Conservation (phyloP, 2,329 filamentous ascomycete genomes). For the Pestalotiopsis sp. region DNA sequence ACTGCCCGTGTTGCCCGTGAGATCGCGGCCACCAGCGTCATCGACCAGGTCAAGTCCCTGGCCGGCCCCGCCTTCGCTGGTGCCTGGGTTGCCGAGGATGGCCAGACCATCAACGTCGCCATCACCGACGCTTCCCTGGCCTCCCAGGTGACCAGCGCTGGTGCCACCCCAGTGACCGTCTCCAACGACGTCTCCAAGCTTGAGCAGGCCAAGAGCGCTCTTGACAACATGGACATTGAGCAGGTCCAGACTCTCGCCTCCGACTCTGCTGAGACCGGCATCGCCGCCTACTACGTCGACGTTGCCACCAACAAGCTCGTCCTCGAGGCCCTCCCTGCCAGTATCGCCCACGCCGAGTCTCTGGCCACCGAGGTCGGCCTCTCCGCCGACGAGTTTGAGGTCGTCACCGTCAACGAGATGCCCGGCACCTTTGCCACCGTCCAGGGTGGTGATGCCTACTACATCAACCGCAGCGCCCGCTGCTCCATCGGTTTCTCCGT, state of each 20-base stretch:
- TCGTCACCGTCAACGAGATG: slow-evolving; percentile 34
- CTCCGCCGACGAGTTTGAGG: slow-evolving; percentile 37
- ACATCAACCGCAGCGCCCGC: slow-evolving; percentile 33
- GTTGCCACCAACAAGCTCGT: slow-evolving; percentile 43
- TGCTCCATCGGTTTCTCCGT: slow-evolving; percentile 45
- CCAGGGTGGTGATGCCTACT: slow-evolving; percentile 40
- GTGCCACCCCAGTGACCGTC: slow-evolving; percentile 36
- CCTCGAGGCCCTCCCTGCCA: slow-evolving; percentile 38
- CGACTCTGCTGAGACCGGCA: slow-evolving; percentile 28
- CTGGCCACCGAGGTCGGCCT: slow-evolving; percentile 41
- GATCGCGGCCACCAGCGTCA: slow-evolving; percentile 37
- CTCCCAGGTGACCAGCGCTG: slow-evolving; percentile 37
- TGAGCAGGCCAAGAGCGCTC: slow-evolving; percentile 41
- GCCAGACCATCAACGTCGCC: slow-evolving; percentile 36
- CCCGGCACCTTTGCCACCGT: slow-evolving; percentile 38
- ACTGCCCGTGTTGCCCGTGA: slow-evolving; percentile 41
- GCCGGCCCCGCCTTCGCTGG: slow-evolving; percentile 39
- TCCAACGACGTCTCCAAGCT: slow-evolving; percentile 40
- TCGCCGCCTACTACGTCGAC: slow-evolving; percentile 42
- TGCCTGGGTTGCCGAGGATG: slow-evolving; percentile 40
- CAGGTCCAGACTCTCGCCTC: slow-evolving; percentile 27
- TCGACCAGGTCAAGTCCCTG: slow-evolving; percentile 35
- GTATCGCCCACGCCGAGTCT: slow-evolving; percentile 35
- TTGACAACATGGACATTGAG: slow-evolving; percentile 43
- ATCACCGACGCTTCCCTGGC: slow-evolving; percentile 39